Percentiles rank a stretch among this genome's conserved stretches.
Evolutionary conservation across 2,329 filamentous ascomycete species (phyloP).

Genomic region (Fusarium buharicum): DNA sequence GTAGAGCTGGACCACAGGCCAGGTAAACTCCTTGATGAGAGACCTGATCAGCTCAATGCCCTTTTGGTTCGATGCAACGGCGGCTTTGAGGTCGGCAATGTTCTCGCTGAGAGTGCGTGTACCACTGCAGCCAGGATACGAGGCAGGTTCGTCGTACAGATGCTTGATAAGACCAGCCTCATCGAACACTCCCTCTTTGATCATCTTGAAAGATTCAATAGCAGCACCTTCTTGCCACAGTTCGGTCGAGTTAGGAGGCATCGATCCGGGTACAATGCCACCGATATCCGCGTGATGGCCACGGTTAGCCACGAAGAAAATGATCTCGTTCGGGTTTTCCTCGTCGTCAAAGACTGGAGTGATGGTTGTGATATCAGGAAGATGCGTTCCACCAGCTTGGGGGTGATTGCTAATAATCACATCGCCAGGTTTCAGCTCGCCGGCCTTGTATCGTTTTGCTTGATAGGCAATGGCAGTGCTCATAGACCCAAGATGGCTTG

Average conservation of each 20-base stretch:
- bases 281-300: conserved; percentile 51
- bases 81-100: conserved; percentile 85
- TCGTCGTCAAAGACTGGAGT: conserved; percentile 47
- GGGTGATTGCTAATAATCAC: conserved; percentile 41
- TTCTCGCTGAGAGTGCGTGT: conserved; percentile 80
- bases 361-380: conserved; percentile 45
- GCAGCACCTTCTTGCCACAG: conserved; percentile 68
- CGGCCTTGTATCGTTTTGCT: conserved; percentile 32
- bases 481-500: conserved; percentile 39
- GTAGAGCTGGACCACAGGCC: conserved; percentile 81
- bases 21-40: conserved; percentile 81
- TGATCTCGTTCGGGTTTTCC: conserved; percentile 44
- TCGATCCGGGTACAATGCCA: conserved; percentile 77
- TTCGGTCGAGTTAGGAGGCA: conserved; percentile 75
- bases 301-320: conserved; percentile 50
- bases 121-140: conserved; percentile 60
- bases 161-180: conserved; percentile 67
- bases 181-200: conserved; percentile 43
- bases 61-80: conserved; percentile 86
- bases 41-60: conserved; percentile 80
- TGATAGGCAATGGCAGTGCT: conserved; percentile 39
- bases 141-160: conserved; percentile 56
- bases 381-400: conserved; percentile 44
- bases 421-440: conserved; percentile 36
- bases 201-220: conserved; percentile 56